These are phyloP conservation scores for Leucogyrophana mollusca DNA, from an alignment of 768 basidiomycete species.

Conservation along the genomic window DNA sequence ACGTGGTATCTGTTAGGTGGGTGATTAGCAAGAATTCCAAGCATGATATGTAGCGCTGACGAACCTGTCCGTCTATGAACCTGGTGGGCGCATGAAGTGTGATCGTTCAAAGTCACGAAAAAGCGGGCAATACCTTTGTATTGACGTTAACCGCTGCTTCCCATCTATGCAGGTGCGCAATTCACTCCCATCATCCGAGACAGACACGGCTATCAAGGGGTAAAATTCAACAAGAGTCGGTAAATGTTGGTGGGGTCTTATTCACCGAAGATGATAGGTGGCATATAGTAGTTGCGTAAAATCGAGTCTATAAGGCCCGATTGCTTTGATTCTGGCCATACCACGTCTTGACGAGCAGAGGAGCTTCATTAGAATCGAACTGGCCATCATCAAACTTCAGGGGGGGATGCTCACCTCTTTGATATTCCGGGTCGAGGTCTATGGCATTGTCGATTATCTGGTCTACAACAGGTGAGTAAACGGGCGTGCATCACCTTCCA, in stretches of 20 bases:
- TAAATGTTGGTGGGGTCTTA: background rate
- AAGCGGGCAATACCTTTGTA: conserved; percentile 45
- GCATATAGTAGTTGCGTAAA: conserved; percentile 63
- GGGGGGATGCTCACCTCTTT: conserved; percentile 44
- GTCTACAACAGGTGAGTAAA: conserved; percentile 31
- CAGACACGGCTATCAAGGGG: conserved; percentile 36
- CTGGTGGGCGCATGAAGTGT: conserved; percentile 28
- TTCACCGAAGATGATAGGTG: conserved; percentile 65
- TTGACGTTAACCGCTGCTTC: conserved; percentile 71
- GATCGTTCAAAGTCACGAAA: background rate
- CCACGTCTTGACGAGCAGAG: conserved; percentile 43
- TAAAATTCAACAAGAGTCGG: background rate
- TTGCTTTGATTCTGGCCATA: conserved; percentile 65
- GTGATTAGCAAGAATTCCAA: conserved; percentile 1
- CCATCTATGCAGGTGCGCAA: conserved; percentile 63
- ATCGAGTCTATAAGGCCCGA: conserved; percentile 62
- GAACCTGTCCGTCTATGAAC: conserved; percentile 54
- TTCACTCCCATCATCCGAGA: conserved; percentile 41
- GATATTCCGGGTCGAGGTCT: conserved; percentile 65
- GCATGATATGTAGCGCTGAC: conserved; percentile 20
- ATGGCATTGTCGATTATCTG: conserved; percentile 45
- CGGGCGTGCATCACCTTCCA: background rate
- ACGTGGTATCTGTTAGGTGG: conserved; percentile 40
- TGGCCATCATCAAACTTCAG: background rate
- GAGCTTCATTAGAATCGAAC: background rate